A percentile compares a stretch with the other conserved stretches of the same genome.
These are phyloP conservation scores for Fusarium pseudocircinatum DNA, from an alignment of 2,329 filamentous ascomycete genomes.

Conservation along the genomic window DNA sequence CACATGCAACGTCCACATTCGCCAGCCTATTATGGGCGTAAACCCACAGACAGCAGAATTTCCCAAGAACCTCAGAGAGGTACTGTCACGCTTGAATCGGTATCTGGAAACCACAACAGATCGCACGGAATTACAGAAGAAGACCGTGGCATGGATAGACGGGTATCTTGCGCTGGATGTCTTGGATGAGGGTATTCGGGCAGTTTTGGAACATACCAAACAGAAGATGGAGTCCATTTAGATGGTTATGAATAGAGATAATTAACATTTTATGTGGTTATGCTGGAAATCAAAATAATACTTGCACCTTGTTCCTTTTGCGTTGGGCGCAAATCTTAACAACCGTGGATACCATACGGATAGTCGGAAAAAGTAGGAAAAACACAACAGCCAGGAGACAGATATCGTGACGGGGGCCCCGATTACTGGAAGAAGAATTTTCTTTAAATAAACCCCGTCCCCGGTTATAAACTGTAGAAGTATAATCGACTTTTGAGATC, in stretches of 20 bases:
- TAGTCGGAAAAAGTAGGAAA: not conserved
- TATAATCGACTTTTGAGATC: not conserved
- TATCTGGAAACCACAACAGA: conserved; percentile 58
- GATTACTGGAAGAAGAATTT: not conserved
- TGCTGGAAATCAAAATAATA: not conserved
- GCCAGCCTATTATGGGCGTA: conserved; percentile 74
- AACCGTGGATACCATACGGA: not conserved
- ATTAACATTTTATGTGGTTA: not conserved
- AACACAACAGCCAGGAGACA: not conserved
- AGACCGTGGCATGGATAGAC: conserved; percentile 65
- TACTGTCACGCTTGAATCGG: conserved; percentile 69
- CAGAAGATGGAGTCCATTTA: conserved; percentile 38
- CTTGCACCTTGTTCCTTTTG: not conserved
- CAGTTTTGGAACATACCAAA: conserved; percentile 65
- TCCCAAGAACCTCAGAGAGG: conserved; percentile 73
- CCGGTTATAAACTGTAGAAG: not conserved
- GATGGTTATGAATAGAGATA: not conserved
- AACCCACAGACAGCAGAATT: conserved; percentile 73
- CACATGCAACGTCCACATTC: conserved; percentile 76
- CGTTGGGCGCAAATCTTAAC: not conserved
- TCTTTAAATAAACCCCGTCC: not conserved
- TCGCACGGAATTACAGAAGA: conserved; percentile 56
- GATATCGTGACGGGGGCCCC: not conserved
- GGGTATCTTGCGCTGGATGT: conserved; percentile 58
- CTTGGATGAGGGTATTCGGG: conserved; percentile 65